A percentile compares a stretch with the other conserved stretches of the same genome.
These are phyloP conservation scores for Ascochyta clinopodiicola DNA, from an alignment of 2,329 filamentous ascomycete species.

Conservation along the genomic window DNA sequence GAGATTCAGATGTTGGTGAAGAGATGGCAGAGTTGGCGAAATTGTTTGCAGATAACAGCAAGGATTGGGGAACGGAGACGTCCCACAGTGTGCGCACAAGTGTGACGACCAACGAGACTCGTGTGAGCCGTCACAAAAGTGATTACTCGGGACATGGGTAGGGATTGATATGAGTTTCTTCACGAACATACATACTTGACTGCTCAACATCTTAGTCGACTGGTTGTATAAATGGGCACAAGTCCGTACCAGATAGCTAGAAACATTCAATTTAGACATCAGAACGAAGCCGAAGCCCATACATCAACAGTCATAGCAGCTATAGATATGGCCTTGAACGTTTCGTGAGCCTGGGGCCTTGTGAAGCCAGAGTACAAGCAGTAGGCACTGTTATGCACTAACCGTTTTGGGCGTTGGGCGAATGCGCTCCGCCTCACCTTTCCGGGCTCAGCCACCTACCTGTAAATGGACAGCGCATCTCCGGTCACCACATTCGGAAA, in stretches of 20 bases:
- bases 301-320: too few species aligned
- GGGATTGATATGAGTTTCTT: too few species aligned
- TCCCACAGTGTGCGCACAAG: neutral
- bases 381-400: neutral
- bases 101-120: neutral
- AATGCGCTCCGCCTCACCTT: neutral
- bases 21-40: conserved; percentile 8
- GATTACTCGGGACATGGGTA: too few species aligned
- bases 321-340: too few species aligned
- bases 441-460: conserved; percentile 1
- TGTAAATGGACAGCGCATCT: neutral
- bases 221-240: too few species aligned
- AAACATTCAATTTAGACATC: too few species aligned
- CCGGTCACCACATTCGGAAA: conserved; percentile 6
- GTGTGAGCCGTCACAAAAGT: neutral
- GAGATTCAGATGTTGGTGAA: neutral
- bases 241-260: too few species aligned
- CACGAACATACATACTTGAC: too few species aligned
- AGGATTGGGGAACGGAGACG: neutral
- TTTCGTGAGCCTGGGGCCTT: too few species aligned
- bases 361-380: too few species aligned
- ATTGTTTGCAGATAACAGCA: conserved; percentile 1
- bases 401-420: neutral
- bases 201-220: too few species aligned
- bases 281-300: too few species aligned